Evolutionary conservation across 2,329 filamentous ascomycete genomes (phyloP), one percentile per base, ranked within the genome.

Genomic region (Aspergillus sp.): DNA sequence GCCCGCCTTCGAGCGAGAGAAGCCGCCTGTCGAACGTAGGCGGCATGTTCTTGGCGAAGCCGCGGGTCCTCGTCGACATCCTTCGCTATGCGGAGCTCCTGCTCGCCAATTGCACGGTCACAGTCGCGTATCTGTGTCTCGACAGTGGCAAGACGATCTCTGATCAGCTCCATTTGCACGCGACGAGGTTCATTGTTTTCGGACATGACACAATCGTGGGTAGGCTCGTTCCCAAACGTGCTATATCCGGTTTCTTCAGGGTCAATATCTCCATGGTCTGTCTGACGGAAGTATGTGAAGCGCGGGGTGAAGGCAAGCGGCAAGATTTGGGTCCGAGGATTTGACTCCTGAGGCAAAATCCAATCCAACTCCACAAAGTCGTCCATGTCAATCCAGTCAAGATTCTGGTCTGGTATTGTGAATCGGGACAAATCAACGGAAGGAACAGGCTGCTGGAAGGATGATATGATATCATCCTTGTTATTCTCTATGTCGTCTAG

Each of bases 331-430:
- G 93, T 97, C 60, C 95, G 88, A 0, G 93, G 92, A 60, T 96
- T 95, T 30, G 88, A 84, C 65, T 95, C 90, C 13, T 90, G 88
- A 0, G 93, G 93, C 20, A 96, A 74, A 49, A 96, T 92, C 93
- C 93, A 97, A 68, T 96, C 95, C 19, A 99, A 77, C 70, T 99
- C 94, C 26, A 99, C 92, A 72, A 99, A 99, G 68, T 99, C 94
- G 67, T 99, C 94, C 91, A 99, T 97, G 65, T 99, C 94, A 57
- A 99, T 92, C 94, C 94, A 99, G 50, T 87, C 91, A 60, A 91
- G 86, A 65, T 99, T 94, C 50, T 95, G 89, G 68, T 99, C 94
- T 0, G 94, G 93, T 46, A 99, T 99, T 0, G 87, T 93, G 67
- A 99, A 99, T 49, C 88, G 87, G 0, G 92, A 95, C 46, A 96